Conservation (phyloP, 192 early-diverging fungal species). For the Thamnidium elegans region DNA sequence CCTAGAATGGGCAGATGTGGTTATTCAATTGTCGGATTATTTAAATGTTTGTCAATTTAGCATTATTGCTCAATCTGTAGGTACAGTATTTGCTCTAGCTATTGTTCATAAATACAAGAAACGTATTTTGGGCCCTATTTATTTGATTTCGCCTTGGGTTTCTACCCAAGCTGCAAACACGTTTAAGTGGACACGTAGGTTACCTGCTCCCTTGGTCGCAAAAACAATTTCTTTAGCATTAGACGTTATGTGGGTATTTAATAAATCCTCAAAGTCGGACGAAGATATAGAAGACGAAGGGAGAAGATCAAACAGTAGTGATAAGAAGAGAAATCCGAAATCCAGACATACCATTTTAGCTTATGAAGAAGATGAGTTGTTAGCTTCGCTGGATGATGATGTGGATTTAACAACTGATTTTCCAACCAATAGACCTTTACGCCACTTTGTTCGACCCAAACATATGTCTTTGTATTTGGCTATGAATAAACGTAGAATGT, state of each 20-base stretch:
- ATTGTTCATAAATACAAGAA: conserved; percentile 23
- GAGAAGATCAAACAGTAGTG: neutral
- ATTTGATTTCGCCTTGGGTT: conserved; percentile 39
- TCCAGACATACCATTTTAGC: conserved; percentile 15
- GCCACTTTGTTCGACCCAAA: conserved; percentile 36
- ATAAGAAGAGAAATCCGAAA: neutral
- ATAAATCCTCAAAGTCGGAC: conserved; percentile 4
- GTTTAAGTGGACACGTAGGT: conserved; percentile 36
- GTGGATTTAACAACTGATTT: conserved; percentile 35
- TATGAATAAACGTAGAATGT: conserved; percentile 35
- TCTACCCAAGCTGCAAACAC: conserved; percentile 38
- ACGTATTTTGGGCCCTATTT: conserved; percentile 31
- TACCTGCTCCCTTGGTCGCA: conserved; percentile 31
- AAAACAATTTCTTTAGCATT: conserved; percentile 31
- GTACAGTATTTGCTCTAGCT: conserved; percentile 41
- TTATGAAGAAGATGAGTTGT: conserved; percentile 32
- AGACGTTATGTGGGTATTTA: conserved; percentile 38
- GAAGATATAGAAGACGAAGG: neutral
- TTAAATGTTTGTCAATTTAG: conserved; percentile 20
- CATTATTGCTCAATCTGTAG: conserved; percentile 40
- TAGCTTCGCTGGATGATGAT: conserved; percentile 25
- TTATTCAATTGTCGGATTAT: conserved; percentile 36
- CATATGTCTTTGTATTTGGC: conserved; percentile 34
- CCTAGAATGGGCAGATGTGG: conserved; percentile 37
- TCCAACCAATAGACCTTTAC: conserved; percentile 37